Evolutionary conservation across 441 rosid species (phyloP), one percentile per base, ranked within the genome.

Genomic region (Erodium trifolium): DNA sequence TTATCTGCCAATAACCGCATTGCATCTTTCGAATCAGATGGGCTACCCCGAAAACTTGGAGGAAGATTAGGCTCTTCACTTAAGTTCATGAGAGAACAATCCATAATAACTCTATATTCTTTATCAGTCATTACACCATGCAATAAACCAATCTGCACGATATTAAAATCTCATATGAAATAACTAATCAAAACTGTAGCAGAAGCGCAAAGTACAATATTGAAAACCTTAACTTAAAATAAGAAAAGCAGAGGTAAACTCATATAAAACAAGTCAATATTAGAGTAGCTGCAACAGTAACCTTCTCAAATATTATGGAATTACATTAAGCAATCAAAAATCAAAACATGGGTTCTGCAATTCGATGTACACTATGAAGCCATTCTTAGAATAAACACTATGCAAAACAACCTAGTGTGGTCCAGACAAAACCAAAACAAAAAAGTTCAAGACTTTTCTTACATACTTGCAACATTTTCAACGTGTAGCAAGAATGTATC

Each of bases 121-220:
- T 89, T 92, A 82, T 95, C 90, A 66, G 96, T 91, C 80, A 95
- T 84, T 77, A 89, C 90, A 75, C 84, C 90, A 74, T 87, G 96
- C 82, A 95, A 85, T 76, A 80, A 84, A 75, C 84, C 96, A 77
- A 95, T 88, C 98, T 95, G 97, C 81, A 72, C 81, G 53, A 71
- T 57, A 67, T 68, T 41, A 78, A 27, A 12, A 69, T 47, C 72
- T 69, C 23, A 77, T 63, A 7, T 69, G 65, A 74, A 73, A 60
- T 19, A 60, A 60, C 63, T 16, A 60, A 19, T 23, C 10, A 60
- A 60, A 60, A 19, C 34, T 34, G 10, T 23, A 60, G 14, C 34
- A 19, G 31, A 60, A 19, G 14, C 1, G 65, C 34, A 9, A 60
- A 60, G 29, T 9, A 18, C 63, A 5, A 4, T 14, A 53, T 59